These are phyloP conservation scores for Parasitella parasitica DNA, from an alignment of 371 early-diverging fungal species.

Conservation along the genomic window DNA sequence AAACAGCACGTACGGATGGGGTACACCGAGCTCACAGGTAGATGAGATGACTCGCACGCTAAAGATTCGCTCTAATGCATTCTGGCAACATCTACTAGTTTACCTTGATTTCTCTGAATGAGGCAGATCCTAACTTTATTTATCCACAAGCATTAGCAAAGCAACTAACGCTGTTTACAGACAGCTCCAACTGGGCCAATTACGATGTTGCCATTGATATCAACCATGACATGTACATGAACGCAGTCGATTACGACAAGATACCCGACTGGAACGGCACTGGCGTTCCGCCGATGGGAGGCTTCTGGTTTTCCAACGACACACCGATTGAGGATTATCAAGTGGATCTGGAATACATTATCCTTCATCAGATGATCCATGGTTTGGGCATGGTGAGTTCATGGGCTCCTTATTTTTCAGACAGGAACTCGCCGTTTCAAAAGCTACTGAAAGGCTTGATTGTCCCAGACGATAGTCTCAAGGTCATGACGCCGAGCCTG, in stretches of 20 bases:
- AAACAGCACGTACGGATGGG: conserved; percentile 36
- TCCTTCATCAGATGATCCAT: conserved; percentile 38
- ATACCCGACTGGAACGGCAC: conserved; percentile 21
- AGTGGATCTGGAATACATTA: conserved; percentile 33
- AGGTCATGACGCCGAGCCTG: conserved; percentile 34
- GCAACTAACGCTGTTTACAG: conserved; percentile 24
- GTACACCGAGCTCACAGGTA: conserved; percentile 36
- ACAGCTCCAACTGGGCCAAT: conserved; percentile 23
- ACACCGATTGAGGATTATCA: conserved; percentile 24
- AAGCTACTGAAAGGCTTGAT: conserved; percentile 21
- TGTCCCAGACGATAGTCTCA: conserved; percentile 13
- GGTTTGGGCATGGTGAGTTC: conserved; percentile 37
- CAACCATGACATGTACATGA: conserved; percentile 38
- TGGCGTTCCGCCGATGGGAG: conserved; percentile 17
- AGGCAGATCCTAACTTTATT: conserved; percentile 33
- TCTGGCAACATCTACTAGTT: conserved; percentile 12
- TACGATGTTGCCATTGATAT: conserved; percentile 30
- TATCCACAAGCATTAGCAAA: conserved; percentile 40
- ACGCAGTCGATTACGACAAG: conserved; percentile 9
- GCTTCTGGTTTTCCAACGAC: conserved; percentile 26
- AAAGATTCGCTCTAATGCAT: neutral
- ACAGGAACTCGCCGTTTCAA: conserved; percentile 28
- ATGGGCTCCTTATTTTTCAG: conserved; percentile 39
- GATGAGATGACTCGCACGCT: no score
- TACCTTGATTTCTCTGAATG: conserved; percentile 12